Evolutionary conservation across 2,329 filamentous ascomycete species (phyloP).

Genomic region (Simplicillium aogashimaense): DNA sequence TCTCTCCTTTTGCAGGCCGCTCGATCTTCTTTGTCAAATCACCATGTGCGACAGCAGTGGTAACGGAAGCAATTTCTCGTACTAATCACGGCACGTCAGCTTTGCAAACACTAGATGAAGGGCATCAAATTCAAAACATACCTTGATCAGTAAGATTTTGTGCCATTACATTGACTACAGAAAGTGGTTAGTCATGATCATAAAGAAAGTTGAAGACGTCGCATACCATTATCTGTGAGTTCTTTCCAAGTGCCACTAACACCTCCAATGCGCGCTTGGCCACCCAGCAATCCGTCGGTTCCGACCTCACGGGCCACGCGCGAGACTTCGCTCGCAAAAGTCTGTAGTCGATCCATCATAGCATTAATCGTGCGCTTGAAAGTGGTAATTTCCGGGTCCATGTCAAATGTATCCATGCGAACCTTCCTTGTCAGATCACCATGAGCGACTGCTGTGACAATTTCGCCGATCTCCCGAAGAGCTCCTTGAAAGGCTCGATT

Average conservation of each 20-base stretch:
- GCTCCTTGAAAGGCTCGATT: conserved; percentile 99
- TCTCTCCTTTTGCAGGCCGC: conserved; percentile 70
- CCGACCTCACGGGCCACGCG: conserved; percentile 91
- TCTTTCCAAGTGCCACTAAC: conserved; percentile 98
- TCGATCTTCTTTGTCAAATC: conserved; percentile 80
- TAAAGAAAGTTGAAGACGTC: too few relatives aligned
- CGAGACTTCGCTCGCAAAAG: conserved; percentile 94
- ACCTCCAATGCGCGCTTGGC: conserved; percentile 85
- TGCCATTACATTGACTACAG: conserved; percentile 79
- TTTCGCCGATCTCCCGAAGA: conserved; percentile 89
- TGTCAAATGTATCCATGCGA: conserved; percentile 87
- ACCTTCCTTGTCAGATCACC: conserved; percentile 97
- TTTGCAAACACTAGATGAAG: too few relatives aligned
- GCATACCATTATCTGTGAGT: conserved; percentile 82
- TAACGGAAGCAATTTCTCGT: conserved; percentile 76
- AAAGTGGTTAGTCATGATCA: too few relatives aligned
- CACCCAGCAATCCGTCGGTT: conserved; percentile 87
- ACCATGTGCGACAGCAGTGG: conserved; percentile 72
- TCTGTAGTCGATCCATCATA: conserved; percentile 97
- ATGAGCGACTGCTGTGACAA: conserved; percentile 90
- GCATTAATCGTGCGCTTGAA: conserved; percentile 98
- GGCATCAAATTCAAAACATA: too few relatives aligned
- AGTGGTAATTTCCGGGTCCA: conserved; percentile 95
- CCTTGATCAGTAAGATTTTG: conserved; percentile 75
- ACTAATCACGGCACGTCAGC: too few relatives aligned